Evolutionary conservation across 306 rosid genomes (phyloP).

Genomic region (Dalbergia cultrata): DNA sequence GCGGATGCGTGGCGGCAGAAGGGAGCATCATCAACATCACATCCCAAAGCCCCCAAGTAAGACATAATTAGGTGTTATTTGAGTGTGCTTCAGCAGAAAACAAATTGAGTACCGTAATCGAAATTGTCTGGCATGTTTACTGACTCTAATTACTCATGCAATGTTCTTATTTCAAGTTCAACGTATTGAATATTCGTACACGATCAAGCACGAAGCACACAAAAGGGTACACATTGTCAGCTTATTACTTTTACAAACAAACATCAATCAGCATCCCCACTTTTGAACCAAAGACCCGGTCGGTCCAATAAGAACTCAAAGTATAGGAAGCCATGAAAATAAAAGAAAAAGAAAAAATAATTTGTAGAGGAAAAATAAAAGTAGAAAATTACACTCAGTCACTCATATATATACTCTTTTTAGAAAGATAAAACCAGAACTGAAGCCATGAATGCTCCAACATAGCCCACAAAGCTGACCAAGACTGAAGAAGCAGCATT

Average conservation of each 20-base stretch:
- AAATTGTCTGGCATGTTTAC: background rate
- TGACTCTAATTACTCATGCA: background rate
- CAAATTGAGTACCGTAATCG: background rate
- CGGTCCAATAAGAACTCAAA: conserved; percentile 51
- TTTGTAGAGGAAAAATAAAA: background rate
- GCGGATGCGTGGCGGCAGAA: background rate
- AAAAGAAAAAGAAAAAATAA: conserved; percentile 6
- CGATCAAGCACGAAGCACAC: conserved; percentile 43
- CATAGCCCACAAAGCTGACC: conserved; percentile 56
- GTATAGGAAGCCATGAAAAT: conserved; percentile 18
- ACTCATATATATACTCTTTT: conserved; percentile 37
- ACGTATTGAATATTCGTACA: conserved; percentile 44
- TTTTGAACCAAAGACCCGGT: conserved; percentile 38
- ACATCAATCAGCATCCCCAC: conserved; percentile 47
- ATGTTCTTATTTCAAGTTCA: background rate
- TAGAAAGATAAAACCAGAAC: conserved; percentile 56
- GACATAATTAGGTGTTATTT: background rate
- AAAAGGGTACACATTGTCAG: conserved; percentile 43
- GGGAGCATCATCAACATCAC: conserved; percentile 6
- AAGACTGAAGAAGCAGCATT: conserved; percentile 64
- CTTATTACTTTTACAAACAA: conserved; percentile 47
- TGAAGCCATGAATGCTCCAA: conserved; percentile 78
- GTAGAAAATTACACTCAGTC: conserved; percentile 20
- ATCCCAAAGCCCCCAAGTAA: background rate
- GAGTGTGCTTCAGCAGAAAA: background rate